phyloP scores from a whole-genome alignment of 2,329 filamentous ascomycete genomes.

The Trichoderma sp. region DNA sequence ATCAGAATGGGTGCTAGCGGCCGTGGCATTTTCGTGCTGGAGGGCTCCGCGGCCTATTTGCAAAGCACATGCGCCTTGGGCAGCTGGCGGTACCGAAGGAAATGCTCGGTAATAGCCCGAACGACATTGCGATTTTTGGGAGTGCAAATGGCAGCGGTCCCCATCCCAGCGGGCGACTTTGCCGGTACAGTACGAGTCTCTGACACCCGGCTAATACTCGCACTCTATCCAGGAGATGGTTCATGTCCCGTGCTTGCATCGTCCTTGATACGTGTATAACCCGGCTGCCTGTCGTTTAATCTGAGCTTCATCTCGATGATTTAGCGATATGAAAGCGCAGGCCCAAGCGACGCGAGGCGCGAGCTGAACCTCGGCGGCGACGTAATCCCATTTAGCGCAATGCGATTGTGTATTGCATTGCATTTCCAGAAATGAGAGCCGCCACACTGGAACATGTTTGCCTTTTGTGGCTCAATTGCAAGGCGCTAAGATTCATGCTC shows the following conservation, averaged over 20 bases:
- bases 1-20: constrained; percentile 7
- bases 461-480: constrained; percentile 1
- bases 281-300: background rate
- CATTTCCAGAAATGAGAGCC: background rate
- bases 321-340: background rate
- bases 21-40: constrained; percentile 10
- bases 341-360: constrained; percentile 6
- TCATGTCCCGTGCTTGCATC: background rate
- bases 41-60: no score
- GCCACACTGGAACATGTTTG: background rate
- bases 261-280: background rate
- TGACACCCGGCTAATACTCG: background rate
- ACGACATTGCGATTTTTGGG: background rate
- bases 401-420: background rate
- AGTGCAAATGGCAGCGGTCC: background rate
- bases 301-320: background rate
- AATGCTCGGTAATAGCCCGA: constrained; percentile 14
- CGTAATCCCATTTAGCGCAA: background rate
- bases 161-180: background rate
- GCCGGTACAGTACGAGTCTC: background rate
- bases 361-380: constrained; percentile 5
- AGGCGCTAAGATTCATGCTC: constrained; percentile 5
- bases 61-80: background rate
- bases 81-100: background rate
- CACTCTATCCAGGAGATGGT: background rate